A percentile compares a stretch with the other conserved stretches of the same genome.
Evolutionary conservation across 345 rosid species (phyloP).

Genomic region (Eucalyptus polyanthemos): DNA sequence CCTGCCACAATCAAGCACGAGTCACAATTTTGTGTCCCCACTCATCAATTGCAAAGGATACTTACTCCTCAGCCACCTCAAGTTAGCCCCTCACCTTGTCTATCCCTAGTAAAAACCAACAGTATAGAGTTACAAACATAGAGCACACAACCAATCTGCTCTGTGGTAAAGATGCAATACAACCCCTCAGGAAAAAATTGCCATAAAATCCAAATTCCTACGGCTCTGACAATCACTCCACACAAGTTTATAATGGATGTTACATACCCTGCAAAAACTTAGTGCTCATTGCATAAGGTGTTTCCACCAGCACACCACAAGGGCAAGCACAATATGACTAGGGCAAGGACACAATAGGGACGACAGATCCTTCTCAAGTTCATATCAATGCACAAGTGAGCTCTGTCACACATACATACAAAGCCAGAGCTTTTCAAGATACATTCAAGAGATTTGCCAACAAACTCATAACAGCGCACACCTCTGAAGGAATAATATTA

Average conservation of each 20-base stretch:
- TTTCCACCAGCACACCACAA: background rate
- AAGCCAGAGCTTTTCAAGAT: background rate
- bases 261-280: background rate
- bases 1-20: background rate
- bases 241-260: background rate
- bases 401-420: background rate
- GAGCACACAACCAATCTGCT: background rate
- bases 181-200: background rate
- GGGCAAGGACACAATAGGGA: background rate
- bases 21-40: background rate
- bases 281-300: background rate
- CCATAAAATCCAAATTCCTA: background rate
- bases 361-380: background rate
- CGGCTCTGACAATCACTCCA: background rate
- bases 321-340: background rate
- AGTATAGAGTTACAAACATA: background rate
- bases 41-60: background rate
- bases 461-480: background rate
- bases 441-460: background rate
- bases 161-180: background rate
- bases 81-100: background rate
- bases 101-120: background rate
- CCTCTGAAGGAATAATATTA: background rate
- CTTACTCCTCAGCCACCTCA: background rate
- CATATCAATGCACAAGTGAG: background rate